Percentiles rank a stretch among this genome's conserved stretches.
These are phyloP conservation scores for Immersiporthe knoxdaviesiana DNA, from an alignment of 2,329 filamentous ascomycete species.

Conservation along the genomic window DNA sequence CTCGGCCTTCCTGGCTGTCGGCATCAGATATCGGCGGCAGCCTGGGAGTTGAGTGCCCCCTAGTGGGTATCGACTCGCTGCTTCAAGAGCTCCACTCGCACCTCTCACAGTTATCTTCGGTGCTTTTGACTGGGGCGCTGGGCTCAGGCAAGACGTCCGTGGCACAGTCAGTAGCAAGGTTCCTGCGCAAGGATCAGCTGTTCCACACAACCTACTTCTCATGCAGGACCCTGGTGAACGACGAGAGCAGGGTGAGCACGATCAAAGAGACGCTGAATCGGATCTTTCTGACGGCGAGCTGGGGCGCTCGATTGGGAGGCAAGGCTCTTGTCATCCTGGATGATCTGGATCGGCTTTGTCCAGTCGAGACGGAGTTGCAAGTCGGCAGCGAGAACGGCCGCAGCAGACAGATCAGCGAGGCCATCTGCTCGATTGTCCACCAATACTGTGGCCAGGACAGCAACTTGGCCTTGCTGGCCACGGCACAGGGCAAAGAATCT, in stretches of 20 bases:
- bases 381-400: constrained; percentile 91
- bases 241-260: constrained; percentile 85
- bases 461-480: constrained; percentile 84
- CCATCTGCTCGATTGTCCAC: constrained; percentile 78
- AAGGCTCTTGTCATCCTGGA: constrained; percentile 85
- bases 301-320: constrained; percentile 87
- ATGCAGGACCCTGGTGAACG: constrained; percentile 84
- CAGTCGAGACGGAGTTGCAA: constrained; percentile 90
- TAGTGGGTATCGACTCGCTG: constrained; percentile 85
- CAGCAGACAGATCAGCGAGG: constrained; percentile 89
- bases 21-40: constrained; percentile 45
- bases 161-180: constrained; percentile 74
- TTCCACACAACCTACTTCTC: constrained; percentile 86
- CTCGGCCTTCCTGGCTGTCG: constrained; percentile 62
- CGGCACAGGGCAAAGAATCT: constrained; percentile 89
- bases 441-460: constrained; percentile 82
- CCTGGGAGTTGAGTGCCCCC: constrained; percentile 41
- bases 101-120: constrained; percentile 83
- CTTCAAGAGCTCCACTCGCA: constrained; percentile 75
- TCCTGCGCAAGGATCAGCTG: constrained; percentile 70
- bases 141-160: constrained; percentile 89
- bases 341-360: constrained; percentile 90
- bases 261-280: constrained; percentile 88
- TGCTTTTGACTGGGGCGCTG: constrained; percentile 84
- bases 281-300: constrained; percentile 85